Conservation (phyloP, 257 asterid genomes). For the Thymus quinquecostatus region DNA sequence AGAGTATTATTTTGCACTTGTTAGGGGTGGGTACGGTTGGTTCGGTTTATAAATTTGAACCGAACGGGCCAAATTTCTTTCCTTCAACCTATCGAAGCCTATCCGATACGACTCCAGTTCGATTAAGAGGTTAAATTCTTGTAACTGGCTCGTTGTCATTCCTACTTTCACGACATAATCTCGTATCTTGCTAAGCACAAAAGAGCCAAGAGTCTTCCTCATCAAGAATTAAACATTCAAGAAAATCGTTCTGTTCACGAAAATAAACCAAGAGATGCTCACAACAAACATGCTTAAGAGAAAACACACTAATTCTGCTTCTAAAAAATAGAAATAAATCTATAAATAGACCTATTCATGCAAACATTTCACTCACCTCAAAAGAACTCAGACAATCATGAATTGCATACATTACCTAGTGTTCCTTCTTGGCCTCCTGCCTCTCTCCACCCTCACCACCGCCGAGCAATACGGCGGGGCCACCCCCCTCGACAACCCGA, state of each 20-base stretch:
- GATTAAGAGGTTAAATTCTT: too few relatives aligned
- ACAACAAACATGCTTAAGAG: neutral
- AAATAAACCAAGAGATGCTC: neutral
- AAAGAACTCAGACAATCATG: constrained; percentile 13
- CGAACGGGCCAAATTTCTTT: neutral
- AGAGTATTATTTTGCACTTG: neutral
- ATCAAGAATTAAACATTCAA: neutral
- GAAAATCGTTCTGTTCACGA: neutral
- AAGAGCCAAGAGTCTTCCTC: neutral
- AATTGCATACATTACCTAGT: neutral
- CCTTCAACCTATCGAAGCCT: neutral
- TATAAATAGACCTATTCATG: neutral
- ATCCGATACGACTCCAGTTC: too few relatives aligned
- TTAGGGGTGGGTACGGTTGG: neutral
- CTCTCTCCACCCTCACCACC: constrained; percentile 16
- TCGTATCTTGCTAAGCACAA: neutral
- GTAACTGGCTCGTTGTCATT: neutral
- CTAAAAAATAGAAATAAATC: neutral
- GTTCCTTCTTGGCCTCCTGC: constrained; percentile 3
- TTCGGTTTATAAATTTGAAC: neutral
- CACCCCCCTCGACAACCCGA: neutral
- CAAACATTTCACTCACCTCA: neutral
- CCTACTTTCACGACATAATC: neutral
- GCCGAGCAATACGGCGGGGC: neutral
- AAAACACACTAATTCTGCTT: neutral